Evolutionary conservation across 345 rosid species (phyloP).

Genomic region (Citrus cavaleriei): DNA sequence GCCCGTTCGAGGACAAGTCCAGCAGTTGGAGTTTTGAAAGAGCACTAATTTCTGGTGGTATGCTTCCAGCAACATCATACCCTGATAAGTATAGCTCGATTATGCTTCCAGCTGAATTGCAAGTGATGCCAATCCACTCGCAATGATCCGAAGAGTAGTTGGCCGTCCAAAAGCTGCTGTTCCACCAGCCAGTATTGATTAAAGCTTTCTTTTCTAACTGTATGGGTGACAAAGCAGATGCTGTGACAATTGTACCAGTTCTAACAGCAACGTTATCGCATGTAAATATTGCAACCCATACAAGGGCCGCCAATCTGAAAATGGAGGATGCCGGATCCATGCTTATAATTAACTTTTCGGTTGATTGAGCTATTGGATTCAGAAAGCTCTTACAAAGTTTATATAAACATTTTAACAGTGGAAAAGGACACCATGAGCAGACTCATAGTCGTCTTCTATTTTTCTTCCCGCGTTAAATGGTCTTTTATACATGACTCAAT

Average conservation of each 20-base stretch:
- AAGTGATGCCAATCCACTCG: background rate
- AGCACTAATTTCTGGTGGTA: too few species aligned
- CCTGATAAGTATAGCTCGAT: accelerated
- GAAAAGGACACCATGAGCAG: too few species aligned
- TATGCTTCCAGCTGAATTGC: background rate
- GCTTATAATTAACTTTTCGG: background rate
- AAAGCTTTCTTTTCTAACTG: background rate
- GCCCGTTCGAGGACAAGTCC: too few species aligned
- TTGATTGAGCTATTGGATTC: background rate
- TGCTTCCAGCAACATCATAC: too few species aligned
- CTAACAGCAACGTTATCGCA: background rate
- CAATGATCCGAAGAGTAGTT: background rate
- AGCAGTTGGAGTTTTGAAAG: too few species aligned
- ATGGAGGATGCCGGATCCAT: background rate
- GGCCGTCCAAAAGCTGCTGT: background rate
- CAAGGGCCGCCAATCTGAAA: background rate
- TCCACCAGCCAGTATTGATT: background rate
- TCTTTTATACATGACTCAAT: too few species aligned
- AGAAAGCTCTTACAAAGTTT: too few species aligned
- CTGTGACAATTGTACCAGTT: background rate
- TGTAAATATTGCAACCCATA: background rate
- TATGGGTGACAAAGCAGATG: background rate
- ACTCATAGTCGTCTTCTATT: too few species aligned
- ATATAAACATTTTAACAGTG: too few species aligned
- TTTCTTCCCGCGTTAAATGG: too few species aligned